Evolutionary conservation across 2,329 filamentous ascomycete species (phyloP).

Genomic region (Nothopassalora personata): DNA sequence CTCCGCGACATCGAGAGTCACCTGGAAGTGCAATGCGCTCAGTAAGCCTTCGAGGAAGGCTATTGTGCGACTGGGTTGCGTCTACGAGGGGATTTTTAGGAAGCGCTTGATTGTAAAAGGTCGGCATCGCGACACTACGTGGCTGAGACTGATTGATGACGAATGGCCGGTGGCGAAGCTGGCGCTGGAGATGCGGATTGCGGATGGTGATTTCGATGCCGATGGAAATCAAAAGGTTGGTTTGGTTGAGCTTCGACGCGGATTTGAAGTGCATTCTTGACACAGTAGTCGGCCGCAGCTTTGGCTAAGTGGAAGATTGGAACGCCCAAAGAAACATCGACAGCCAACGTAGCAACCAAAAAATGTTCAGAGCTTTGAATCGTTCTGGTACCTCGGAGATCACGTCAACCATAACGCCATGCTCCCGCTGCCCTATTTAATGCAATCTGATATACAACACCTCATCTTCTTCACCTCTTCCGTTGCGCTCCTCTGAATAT

Average conservation of each 20-base stretch:
- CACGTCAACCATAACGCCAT: not conserved
- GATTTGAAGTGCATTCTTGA: not conserved
- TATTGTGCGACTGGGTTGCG: conserved; percentile 54
- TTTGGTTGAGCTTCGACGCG: not conserved
- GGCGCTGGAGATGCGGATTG: conserved; percentile 52
- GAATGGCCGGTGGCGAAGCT: conserved; percentile 51
- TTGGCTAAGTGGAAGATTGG: not conserved
- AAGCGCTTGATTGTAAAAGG: conserved; percentile 59
- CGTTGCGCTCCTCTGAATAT: conserved; percentile 64
- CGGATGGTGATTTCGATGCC: conserved; percentile 51
- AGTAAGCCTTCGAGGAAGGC: conserved; percentile 53
- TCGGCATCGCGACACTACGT: conserved; percentile 53
- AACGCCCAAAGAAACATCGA: not conserved
- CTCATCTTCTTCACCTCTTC: conserved; percentile 21
- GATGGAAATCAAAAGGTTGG: conserved; percentile 47
- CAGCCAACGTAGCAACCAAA: not conserved
- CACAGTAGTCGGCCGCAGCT: not conserved
- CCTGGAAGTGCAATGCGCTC: conserved; percentile 60
- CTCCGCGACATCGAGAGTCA: conserved; percentile 55
- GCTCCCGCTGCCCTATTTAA: not conserved
- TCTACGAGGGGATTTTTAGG: conserved; percentile 55
- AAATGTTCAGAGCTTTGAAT: not conserved
- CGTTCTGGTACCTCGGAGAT: not conserved
- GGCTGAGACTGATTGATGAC: conserved; percentile 54
- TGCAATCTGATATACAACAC: not conserved